Evolutionary conservation across 2,329 filamentous ascomycete genomes (phyloP), one percentile per base, ranked within the genome.

Genomic region (Camillea tinctor): DNA sequence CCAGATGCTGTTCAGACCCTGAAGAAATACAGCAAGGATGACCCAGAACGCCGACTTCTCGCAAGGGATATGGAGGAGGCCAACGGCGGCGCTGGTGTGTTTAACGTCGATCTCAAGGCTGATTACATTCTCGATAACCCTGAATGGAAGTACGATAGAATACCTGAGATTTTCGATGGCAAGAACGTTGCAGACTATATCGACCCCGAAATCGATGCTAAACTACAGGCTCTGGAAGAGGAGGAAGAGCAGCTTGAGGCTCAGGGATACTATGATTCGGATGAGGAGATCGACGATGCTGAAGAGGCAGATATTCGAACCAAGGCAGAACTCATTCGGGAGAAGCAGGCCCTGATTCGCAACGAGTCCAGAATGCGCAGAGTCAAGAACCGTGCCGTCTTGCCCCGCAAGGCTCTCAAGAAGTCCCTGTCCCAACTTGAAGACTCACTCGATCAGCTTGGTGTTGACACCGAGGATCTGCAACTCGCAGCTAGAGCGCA

Each of bases 151-250:
- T 86, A 97, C 74, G 96, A 99, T 80, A 92, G 91, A 78, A 91
- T 98, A 58, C 95, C 95, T 30, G 95, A 99, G 77, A 84, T 97
- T 54, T 90, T 93, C 76, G 88, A 98, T 73, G 95, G 95, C 76
- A 93, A 94, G 84, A 99, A 99, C 76, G 91, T 99, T 60, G 95
- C 94, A 79, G 95, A 99, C 77, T 99, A 92, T 76, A 88, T 99
- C 72, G 95, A 98, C 72, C 93, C 94, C 1, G 96, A 99, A 58
- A 99, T 99, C 73, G 95, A 97, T 72, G 85, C 88, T 67, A 98
- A 97, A 81, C 85, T 99, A 54, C 88, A 89, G 55, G 92, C 92
- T 58, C 84, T 99, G 36, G 95, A 99, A 77, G 93, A 93, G 64
- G 96, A 99, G 74, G 95, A 44, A 11, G 36, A 44, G 79, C 89